Percentiles rank a stretch among this genome's conserved stretches.
Conservation (phyloP, 495 filamentous ascomycete species). For the Cladorrhinum samala region DNA sequence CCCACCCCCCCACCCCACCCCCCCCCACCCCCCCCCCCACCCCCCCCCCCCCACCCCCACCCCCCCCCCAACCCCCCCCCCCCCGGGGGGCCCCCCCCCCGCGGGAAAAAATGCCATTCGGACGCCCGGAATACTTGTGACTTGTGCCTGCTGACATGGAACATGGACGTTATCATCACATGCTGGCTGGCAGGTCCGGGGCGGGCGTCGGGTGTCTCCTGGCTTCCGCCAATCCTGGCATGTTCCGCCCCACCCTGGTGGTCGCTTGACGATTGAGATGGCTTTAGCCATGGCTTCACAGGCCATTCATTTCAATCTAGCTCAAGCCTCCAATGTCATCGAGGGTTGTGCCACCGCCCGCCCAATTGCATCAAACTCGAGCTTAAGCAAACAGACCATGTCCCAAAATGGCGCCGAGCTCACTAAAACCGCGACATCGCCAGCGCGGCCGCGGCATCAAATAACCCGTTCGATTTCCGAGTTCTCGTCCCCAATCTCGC, state of each 20-base stretch:
- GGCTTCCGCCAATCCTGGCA: background rate
- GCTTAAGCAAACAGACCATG: constrained; percentile 16
- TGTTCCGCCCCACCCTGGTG: constrained; percentile 12
- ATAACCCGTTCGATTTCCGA: constrained; percentile 46
- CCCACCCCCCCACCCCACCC: too few relatives aligned
- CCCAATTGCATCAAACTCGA: constrained; percentile 1
- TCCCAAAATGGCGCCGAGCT: constrained; percentile 33
- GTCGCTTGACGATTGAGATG: background rate
- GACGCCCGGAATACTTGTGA: background rate
- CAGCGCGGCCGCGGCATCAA: constrained; percentile 41
- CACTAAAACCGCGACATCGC: constrained; percentile 25
- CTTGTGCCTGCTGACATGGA: too few relatives aligned
- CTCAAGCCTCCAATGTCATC: constrained; percentile 8
- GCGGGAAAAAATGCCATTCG: background rate
- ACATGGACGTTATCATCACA: background rate
- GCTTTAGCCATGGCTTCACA: background rate
- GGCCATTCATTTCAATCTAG: background rate
- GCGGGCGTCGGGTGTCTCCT: constrained; percentile 4
- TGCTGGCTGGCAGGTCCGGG: too few relatives aligned
- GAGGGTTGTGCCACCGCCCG: constrained; percentile 7
- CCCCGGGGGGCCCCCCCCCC: too few relatives aligned
- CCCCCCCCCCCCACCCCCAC: too few relatives aligned
- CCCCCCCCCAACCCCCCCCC: too few relatives aligned
- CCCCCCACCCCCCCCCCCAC: too few relatives aligned
- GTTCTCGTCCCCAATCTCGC: constrained; percentile 39